These are phyloP conservation scores for Naganishia sp. DNA, from an alignment of 1,284 basidiomycete genomes.

Conservation along the genomic window DNA sequence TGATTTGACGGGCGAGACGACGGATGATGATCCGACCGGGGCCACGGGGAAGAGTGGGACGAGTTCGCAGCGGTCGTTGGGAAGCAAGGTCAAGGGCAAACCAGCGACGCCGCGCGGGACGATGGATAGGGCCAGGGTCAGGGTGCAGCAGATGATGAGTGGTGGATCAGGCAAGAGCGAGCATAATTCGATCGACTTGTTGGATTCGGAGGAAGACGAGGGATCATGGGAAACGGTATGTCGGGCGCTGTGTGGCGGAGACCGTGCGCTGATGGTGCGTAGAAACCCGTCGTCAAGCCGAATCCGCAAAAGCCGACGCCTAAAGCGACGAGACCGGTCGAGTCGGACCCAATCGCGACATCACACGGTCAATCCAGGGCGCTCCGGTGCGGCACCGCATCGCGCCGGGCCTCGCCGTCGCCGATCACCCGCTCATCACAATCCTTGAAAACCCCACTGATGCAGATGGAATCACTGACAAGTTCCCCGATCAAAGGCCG, in stretches of 20 bases:
- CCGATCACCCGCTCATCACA: constrained; percentile 7
- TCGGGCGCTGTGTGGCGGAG: neutral
- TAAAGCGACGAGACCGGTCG: neutral
- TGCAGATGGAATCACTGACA: neutral
- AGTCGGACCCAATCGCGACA: neutral
- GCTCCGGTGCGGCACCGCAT: neutral
- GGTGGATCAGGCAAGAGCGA: constrained; percentile 18
- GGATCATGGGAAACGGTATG: neutral
- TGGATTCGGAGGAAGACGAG: constrained; percentile 17
- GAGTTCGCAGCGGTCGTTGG: too few relatives aligned
- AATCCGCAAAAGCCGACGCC: neutral
- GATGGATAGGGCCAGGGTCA: neutral
- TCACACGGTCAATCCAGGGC: constrained; percentile 6
- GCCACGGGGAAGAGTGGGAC: too few relatives aligned
- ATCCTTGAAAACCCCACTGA: neutral
- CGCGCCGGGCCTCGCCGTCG: neutral
- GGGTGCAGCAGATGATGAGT: constrained; percentile 13
- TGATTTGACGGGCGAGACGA: too few relatives aligned
- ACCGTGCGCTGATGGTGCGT: neutral
- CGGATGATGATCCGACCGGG: neutral
- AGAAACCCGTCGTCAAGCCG: constrained; percentile 8
- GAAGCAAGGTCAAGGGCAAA: neutral
- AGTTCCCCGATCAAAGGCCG: constrained; percentile 6
- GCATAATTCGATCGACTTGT: constrained; percentile 16
- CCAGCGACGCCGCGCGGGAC: neutral